Evolutionary conservation across 257 asterid species (phyloP).

Genomic region (Scutellaria minor): DNA sequence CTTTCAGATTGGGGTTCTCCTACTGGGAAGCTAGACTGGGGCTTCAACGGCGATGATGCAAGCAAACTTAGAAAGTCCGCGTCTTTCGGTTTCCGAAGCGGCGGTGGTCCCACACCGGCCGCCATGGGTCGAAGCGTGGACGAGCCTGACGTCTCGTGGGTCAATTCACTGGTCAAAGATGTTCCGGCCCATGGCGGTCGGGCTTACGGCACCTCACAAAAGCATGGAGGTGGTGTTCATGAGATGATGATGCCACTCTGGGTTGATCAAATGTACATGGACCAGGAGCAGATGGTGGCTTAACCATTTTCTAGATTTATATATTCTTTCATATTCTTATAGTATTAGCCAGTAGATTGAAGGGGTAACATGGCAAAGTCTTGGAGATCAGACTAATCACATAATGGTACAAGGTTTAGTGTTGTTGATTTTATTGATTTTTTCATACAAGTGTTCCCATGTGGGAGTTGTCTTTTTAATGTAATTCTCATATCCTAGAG

Average conservation of each 20-base stretch:
- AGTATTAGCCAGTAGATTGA: slow-evolving; percentile 2
- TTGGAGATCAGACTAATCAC: slow-evolving; percentile 25
- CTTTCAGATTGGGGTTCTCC: slow-evolving; percentile 82
- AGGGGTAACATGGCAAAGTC: slow-evolving; percentile 28
- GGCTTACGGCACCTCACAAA: slow-evolving; percentile 28
- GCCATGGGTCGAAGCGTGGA: slow-evolving; percentile 9
- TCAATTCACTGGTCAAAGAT: slow-evolving; percentile 70
- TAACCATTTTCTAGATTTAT: slow-evolving; percentile 30
- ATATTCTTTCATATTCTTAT: slow-evolving; percentile 48
- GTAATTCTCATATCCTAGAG: too few relatives aligned
- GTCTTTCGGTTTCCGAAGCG: slow-evolving; percentile 48
- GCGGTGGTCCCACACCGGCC: slow-evolving; percentile 15
- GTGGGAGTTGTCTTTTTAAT: too few relatives aligned
- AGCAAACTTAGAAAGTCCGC: slow-evolving; percentile 65
- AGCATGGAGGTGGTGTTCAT: slow-evolving; percentile 39
- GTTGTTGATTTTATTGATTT: neutral
- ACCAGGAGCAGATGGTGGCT: slow-evolving; percentile 86
- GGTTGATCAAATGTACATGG: slow-evolving; percentile 84
- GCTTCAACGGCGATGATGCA: slow-evolving; percentile 64
- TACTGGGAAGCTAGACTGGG: slow-evolving; percentile 81
- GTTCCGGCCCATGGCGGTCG: slow-evolving; percentile 32
- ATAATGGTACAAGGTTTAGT: neutral
- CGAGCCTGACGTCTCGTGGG: slow-evolving; percentile 80
- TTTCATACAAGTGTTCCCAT: neutral
- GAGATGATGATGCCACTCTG: slow-evolving; percentile 54